Conservation (phyloP, 176 grass and related monocot genomes). For the Metroxylon sagu region DNA sequence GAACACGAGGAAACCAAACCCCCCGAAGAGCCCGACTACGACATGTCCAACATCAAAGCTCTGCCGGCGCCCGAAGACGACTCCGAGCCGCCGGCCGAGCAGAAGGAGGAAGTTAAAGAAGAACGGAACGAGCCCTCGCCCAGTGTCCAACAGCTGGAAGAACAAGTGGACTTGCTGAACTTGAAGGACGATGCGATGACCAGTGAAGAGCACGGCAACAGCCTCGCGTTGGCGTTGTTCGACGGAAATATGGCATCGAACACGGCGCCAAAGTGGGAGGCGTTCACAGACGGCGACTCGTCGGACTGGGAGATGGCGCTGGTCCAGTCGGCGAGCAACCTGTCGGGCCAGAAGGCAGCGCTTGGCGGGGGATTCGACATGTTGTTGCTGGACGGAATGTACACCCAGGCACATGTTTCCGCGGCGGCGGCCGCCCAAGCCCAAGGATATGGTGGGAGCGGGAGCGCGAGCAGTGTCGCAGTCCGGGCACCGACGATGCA, state of each 20-base stretch:
- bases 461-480: conserved; percentile 66
- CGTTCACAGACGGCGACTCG: conserved; percentile 35
- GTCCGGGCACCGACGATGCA: conserved; percentile 14
- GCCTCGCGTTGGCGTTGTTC: conserved; percentile 51
- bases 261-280: no score
- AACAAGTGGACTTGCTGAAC: conserved; percentile 46
- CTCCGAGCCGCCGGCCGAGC: no score
- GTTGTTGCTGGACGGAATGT: conserved; percentile 76
- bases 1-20: not conserved
- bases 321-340: not conserved
- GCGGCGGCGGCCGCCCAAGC: conserved; percentile 1
- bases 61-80: conserved; percentile 30
- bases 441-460: not conserved
- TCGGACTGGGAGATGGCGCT: no score
- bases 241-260: conserved; percentile 14
- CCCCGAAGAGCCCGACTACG: conserved; percentile 9
- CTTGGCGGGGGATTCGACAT: conserved; percentile 59
- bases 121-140: not conserved
- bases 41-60: conserved; percentile 41
- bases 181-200: conserved; percentile 45
- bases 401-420: conserved; percentile 25
- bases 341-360: conserved; percentile 33
- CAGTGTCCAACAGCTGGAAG: not conserved
- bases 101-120: not conserved
- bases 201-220: conserved; percentile 39